Percentiles rank a stretch among this genome's conserved stretches.
phyloP scores from a whole-genome alignment of 2,329 filamentous ascomycete genomes.

The Tolypocladium ophioglossoides region DNA sequence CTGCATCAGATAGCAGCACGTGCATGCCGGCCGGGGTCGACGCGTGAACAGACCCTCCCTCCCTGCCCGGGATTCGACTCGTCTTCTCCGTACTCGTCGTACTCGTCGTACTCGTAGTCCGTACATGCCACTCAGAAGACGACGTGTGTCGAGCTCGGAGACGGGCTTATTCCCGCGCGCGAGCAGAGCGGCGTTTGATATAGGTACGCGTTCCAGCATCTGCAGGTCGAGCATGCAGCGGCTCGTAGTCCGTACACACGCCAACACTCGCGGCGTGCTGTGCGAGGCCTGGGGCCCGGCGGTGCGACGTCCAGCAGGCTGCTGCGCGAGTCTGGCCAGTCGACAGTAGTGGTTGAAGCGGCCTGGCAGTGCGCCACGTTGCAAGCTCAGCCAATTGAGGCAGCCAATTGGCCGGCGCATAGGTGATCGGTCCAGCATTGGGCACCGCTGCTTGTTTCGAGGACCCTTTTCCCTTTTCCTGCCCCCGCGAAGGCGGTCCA shows the following conservation, averaged over 20 bases:
- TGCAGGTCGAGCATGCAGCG: neutral
- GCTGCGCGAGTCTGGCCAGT: neutral
- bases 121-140: too few species aligned
- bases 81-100: too few species aligned
- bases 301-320: neutral
- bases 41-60: neutral
- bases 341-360: neutral
- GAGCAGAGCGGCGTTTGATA: too few species aligned
- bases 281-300: neutral
- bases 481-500: neutral
- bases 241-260: neutral
- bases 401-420: neutral
- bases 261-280: neutral
- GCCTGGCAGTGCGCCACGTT: conserved; percentile 3
- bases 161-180: neutral
- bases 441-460: conserved; percentile 4
- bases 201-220: neutral
- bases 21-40: neutral
- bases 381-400: conserved; percentile 4
- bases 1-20: neutral
- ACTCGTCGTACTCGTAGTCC: too few species aligned
- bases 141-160: neutral
- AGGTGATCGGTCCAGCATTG: conserved; percentile 1
- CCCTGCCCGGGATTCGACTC: too few species aligned
- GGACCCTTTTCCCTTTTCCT: neutral